Evolutionary conservation across 169 alveolate genomes (phyloP), one percentile per base, ranked within the genome.

Genomic region (Theileria annulata): DNA sequence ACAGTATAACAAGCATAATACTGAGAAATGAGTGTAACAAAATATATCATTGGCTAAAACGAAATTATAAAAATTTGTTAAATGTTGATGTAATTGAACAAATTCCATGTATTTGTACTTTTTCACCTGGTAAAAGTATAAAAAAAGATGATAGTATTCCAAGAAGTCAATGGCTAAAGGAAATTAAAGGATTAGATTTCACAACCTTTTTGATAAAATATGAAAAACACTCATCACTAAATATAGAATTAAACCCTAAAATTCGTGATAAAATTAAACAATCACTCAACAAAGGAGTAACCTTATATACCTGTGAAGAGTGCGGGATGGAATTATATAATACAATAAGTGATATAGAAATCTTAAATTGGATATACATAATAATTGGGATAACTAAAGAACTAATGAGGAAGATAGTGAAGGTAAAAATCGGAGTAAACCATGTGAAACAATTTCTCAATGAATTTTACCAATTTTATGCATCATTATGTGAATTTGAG

Each of bases 351-450:
- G 89, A 82, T 35, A 28, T 82, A 6, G 89, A 82, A 49, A 33
- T 82, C 21, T 49, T 82, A 0, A 82, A 82, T 37, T 82, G 89
- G 89, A 19, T 82, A 5, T 75, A 75, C 66, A 75, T 75, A 3
- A 6, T 82, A 23, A 69, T 81, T 0, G 35, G 49, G 21, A 63
- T 75, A 8, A 10, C 68, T 56, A 28, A 71, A 0, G 28, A 25
- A 10, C 6, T 71, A 17, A 80, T 66, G 28, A 37, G 67, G 17
- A 82, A 82, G 9, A 54, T 82, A 6, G 60, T n/a, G 9, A 49
- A 49, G 8, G n/a, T 82, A 10, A 21, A 56, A 5, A 49, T 9
- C 1, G 71, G 62, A 23, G 35, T 75, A 23, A 23, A 27, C 6
- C 2, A 60, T 10, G 30, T 21, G 19, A 75, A 25, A n/a, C 28